A percentile compares a stretch with the other conserved stretches of the same genome.
These are phyloP conservation scores for Fusarium ambrosium DNA, from an alignment of 2,329 filamentous ascomycete genomes.

Conservation along the genomic window DNA sequence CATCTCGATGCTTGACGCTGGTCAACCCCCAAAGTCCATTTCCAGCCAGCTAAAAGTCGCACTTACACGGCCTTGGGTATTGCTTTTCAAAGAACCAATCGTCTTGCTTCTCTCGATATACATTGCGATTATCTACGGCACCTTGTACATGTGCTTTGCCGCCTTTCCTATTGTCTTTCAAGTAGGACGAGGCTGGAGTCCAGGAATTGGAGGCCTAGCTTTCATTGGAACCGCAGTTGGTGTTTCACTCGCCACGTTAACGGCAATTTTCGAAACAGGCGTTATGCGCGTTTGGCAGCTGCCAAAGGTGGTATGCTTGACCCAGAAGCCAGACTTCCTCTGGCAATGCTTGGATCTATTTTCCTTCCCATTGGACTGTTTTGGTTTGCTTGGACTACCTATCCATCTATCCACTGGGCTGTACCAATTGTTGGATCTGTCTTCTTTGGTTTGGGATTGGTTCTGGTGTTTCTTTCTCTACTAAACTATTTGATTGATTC, in stretches of 20 bases:
- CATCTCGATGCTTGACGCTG: conserved; percentile 56
- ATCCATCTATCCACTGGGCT: conserved; percentile 10
- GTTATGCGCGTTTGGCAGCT: not conserved
- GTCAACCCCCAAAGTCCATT: conserved; percentile 51
- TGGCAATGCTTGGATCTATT: conserved; percentile 18
- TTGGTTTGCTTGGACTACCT: conserved; percentile 30
- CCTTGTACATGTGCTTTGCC: conserved; percentile 31
- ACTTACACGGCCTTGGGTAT: conserved; percentile 72
- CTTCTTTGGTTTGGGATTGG: conserved; percentile 20
- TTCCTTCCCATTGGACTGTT: conserved; percentile 15
- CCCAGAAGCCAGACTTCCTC: conserved; percentile 11
- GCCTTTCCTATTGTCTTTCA: conserved; percentile 32
- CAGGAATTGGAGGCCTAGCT: conserved; percentile 13
- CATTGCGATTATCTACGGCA: conserved; percentile 66
- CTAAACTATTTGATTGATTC: conserved; percentile 28
- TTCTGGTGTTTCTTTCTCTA: conserved; percentile 21
- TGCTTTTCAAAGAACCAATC: conserved; percentile 79
- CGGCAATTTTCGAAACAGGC: conserved; percentile 12
- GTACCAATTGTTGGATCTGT: conserved; percentile 7
- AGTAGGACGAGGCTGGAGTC: conserved; percentile 17
- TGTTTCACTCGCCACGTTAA: not conserved
- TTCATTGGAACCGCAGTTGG: conserved; percentile 21
- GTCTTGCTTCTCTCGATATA: conserved; percentile 74
- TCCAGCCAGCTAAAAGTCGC: conserved; percentile 61
- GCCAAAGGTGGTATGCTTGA: not conserved